Evolutionary conservation across 257 asterid genomes (phyloP).

Genomic region (Petunia axillaris): DNA sequence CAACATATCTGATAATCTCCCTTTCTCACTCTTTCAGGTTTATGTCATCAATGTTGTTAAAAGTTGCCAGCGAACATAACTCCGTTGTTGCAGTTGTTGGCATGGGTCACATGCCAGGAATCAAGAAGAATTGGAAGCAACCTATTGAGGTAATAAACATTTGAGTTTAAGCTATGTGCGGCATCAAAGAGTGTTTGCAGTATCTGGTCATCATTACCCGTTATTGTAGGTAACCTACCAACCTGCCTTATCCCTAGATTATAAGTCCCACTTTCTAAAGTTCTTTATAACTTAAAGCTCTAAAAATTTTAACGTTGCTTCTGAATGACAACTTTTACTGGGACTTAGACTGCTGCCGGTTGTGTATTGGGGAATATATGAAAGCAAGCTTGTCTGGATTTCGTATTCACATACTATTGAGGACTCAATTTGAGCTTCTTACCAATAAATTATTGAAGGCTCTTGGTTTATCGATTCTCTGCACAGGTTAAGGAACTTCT

Average conservation of each 20-base stretch:
- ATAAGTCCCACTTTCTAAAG: too few species aligned
- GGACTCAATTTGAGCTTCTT: neutral
- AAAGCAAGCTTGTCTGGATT: neutral
- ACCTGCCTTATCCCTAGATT: too few species aligned
- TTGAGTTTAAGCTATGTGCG: too few species aligned
- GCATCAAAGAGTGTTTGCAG: too few species aligned
- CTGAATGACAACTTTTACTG: neutral
- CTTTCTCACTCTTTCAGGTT: constrained; percentile 49
- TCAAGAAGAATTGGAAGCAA: constrained; percentile 80
- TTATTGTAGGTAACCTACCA: too few species aligned
- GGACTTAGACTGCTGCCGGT: neutral
- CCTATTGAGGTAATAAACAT: constrained; percentile 63
- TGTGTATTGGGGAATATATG: neutral
- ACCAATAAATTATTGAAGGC: neutral
- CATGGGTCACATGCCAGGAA: constrained; percentile 88
- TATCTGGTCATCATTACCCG: too few species aligned
- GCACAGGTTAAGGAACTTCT: constrained; percentile 61
- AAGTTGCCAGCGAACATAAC: constrained; percentile 69
- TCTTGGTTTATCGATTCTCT: neutral
- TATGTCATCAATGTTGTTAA: constrained; percentile 73
- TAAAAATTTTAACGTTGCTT: neutral
- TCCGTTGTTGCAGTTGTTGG: constrained; percentile 97
- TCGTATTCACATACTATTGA: neutral
- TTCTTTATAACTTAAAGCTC: too few species aligned
- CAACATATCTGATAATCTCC: neutral